Percentiles rank a stretch among this genome's conserved stretches.
These are phyloP conservation scores for Solanum ossicruentum DNA, from an alignment of 257 asterid genomes.

Conservation along the genomic window DNA sequence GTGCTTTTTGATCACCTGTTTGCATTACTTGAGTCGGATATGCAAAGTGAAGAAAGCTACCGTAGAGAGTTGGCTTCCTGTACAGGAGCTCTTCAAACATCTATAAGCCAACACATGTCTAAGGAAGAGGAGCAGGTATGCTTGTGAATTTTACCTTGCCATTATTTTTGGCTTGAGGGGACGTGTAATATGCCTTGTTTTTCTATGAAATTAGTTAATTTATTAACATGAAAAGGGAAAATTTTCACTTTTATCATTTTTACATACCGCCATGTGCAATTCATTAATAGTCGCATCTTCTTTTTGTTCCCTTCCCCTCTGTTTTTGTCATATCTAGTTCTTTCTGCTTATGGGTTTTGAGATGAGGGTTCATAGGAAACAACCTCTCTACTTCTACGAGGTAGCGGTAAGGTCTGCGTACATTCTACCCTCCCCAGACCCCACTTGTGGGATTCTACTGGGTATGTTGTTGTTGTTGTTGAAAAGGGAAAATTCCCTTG, in stretches of 20 bases:
- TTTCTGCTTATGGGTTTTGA: no score
- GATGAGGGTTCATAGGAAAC: no score
- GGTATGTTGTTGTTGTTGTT: no score
- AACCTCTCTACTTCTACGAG: no score
- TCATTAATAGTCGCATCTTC: no score
- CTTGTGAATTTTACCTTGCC: background rate
- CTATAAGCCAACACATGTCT: constrained; percentile 98
- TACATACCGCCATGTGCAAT: no score
- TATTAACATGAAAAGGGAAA: background rate
- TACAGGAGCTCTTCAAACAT: constrained; percentile 90
- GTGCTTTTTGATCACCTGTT: constrained; percentile 89
- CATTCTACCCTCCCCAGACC: no score
- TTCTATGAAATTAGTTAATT: background rate
- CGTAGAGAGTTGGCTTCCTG: constrained; percentile 92
- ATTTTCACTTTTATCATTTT: no score
- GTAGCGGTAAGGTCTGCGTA: no score
- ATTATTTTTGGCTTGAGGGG: background rate
- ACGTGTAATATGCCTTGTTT: background rate
- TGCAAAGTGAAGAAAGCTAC: constrained; percentile 62
- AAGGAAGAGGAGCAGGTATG: constrained; percentile 98
- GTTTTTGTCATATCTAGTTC: no score
- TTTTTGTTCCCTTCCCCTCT: no score
- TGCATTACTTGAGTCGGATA: constrained; percentile 50
- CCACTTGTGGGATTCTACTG: no score
- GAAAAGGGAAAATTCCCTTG: background rate